Evolutionary conservation across 441 rosid species (phyloP).

Genomic region (Erysimum cheiri): DNA sequence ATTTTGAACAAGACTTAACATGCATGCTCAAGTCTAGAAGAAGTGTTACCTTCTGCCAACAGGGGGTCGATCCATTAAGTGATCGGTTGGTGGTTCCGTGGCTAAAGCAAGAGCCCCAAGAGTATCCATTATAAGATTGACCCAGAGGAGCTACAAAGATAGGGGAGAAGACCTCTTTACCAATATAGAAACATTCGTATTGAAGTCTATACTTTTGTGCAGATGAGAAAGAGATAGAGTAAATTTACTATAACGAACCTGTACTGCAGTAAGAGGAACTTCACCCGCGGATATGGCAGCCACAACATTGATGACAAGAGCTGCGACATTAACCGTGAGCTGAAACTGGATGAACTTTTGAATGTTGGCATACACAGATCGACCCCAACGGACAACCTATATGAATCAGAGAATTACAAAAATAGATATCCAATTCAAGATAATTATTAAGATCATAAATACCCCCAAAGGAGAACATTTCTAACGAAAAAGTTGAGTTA

Average conservation of each 20-base stretch:
- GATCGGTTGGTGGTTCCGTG: constrained; percentile 97
- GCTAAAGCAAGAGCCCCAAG: constrained; percentile 99
- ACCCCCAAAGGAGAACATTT: not conserved
- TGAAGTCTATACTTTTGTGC: constrained; percentile 17
- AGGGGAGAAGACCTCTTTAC: constrained; percentile 30
- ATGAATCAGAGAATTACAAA: constrained; percentile 33
- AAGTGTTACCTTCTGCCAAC: constrained; percentile 82
- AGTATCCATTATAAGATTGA: constrained; percentile 98
- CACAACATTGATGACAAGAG: constrained; percentile 89
- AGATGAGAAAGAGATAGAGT: constrained; percentile 3
- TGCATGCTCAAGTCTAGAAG: not conserved
- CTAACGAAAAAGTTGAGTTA: not conserved
- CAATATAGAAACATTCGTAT: constrained; percentile 11
- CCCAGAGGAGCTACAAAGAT: constrained; percentile 91
- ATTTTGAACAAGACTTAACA: constrained; percentile 5
- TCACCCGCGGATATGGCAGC: constrained; percentile 94
- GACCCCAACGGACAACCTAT: constrained; percentile 97
- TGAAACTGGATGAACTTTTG: constrained; percentile 99
- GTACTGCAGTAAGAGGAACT: constrained; percentile 97
- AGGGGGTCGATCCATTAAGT: constrained; percentile 83
- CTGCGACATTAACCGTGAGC: constrained; percentile 97
- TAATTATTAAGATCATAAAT: not conserved
- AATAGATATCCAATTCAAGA: constrained; percentile 15
- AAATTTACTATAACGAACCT: constrained; percentile 54
- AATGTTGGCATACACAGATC: constrained; percentile 97